Evolutionary conservation across 805 yeast species (phyloP), one percentile per base, ranked within the genome.

Genomic region (Lipomyces sp.): DNA sequence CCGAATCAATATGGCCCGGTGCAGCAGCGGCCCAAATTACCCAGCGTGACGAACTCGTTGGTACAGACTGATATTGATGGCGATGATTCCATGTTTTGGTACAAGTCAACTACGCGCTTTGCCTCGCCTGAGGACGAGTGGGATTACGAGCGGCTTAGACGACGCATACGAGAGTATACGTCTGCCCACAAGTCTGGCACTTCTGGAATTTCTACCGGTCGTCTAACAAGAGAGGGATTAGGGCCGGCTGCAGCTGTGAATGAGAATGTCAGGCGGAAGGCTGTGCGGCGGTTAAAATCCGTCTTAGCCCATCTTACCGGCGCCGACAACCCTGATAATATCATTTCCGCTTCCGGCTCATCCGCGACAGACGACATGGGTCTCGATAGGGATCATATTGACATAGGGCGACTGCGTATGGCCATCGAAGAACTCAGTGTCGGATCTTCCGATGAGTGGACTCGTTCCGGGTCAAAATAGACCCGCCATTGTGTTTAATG

Each of bases 1-100:
- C 2, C 50, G 15, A 35, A 35, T 18, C 55, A 4, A 2, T 15
- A 11, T 11, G 35, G 35, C 6, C n/a, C 29, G 3, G 2, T 11
- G 54, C 55, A 57, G 39, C 35, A 8, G 15, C 59, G 53, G 53
- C 24, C 24, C 24, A 35, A 8, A 24, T 33, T 3, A 18, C 61
- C 53, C 48, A 59, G 50, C 60, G 42, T 65, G 13, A 48, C 32
- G 42, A 65, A 61, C 59, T 64, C 67, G 11, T 63, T 66, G n/a
- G 64, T 66, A 0, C 70, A 66, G 60, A 56, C 65, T 6, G 65
- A 62, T n/a, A 57, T 66, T 24, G 70, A 66, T 56, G 70, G 70
- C 55, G 69, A 64, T 39, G 70, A 66, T 50, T 66, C 70, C 33
- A 32, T 56, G 60, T 66, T 59, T 39, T 66, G 70, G 70, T 66